These are phyloP conservation scores for Aureobasidium subglaciale DNA, from an alignment of 2,329 filamentous ascomycete genomes.

Conservation along the genomic window DNA sequence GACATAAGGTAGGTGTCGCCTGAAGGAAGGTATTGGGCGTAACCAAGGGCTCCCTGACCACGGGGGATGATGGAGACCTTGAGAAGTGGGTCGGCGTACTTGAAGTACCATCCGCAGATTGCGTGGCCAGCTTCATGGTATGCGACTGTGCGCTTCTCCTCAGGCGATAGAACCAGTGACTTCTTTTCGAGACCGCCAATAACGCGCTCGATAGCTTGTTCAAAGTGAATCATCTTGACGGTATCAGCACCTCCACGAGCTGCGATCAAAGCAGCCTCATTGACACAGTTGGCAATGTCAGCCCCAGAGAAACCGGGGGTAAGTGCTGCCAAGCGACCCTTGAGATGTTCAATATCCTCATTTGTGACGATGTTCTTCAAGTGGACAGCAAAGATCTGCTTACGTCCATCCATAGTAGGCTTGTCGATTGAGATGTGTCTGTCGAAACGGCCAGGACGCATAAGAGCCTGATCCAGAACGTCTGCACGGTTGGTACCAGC, in stretches of 20 bases:
- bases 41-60: conserved; percentile 86
- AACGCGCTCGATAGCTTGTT: conserved; percentile 95
- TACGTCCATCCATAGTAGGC: conserved; percentile 92
- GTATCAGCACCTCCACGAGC: conserved; percentile 73
- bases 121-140: conserved; percentile 98
- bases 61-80: conserved; percentile 99
- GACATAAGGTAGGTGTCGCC: conserved; percentile 94
- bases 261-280: conserved; percentile 92
- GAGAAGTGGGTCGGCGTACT: conserved; percentile 90
- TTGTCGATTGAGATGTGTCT: conserved; percentile 91
- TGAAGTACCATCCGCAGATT: conserved; percentile 97
- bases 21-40: conserved; percentile 91
- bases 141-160: conserved; percentile 92
- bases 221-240: conserved; percentile 86
- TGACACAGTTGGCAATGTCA: conserved; percentile 97
- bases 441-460: conserved; percentile 95
- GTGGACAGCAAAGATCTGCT: conserved; percentile 94
- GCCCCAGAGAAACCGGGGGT: conserved; percentile 96
- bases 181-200: conserved; percentile 96
- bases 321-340: conserved; percentile 80
- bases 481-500: conserved; percentile 95
- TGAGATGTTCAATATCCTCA: conserved; percentile 80
- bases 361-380: conserved; percentile 89
- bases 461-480: conserved; percentile 87
- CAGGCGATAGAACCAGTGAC: conserved; percentile 82